A percentile compares a stretch with the other conserved stretches of the same genome.
Conservation (phyloP, 2,329 filamentous ascomycete genomes). For the Botrytis deweyae region DNA sequence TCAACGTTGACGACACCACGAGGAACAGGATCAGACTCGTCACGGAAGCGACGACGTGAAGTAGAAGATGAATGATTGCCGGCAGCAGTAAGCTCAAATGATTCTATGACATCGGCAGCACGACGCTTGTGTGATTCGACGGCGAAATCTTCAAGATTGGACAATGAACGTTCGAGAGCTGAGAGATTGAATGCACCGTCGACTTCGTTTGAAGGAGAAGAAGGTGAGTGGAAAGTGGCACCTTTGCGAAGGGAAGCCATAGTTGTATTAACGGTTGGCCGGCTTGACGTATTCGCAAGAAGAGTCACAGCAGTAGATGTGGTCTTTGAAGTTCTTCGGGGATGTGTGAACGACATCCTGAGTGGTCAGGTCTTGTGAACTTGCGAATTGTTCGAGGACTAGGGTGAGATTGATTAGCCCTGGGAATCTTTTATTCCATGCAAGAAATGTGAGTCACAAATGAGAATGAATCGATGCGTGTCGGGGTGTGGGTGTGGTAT, state of each 20-base stretch:
- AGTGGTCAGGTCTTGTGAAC: slow-evolving; percentile 30
- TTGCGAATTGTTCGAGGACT: slow-evolving; percentile 29
- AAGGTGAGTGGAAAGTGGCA: slow-evolving; percentile 57
- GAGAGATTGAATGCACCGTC: slow-evolving; percentile 35
- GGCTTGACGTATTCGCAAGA: slow-evolving; percentile 44
- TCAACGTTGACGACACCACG: slow-evolving; percentile 56
- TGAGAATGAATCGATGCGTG: slow-evolving; percentile 4
- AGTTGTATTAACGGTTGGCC: slow-evolving; percentile 53
- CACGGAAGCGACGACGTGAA: slow-evolving; percentile 47
- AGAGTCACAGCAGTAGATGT: slow-evolving; percentile 46
- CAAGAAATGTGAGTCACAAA: slow-evolving; percentile 37
- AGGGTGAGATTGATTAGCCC: slow-evolving; percentile 34
- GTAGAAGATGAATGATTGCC: slow-evolving; percentile 41
- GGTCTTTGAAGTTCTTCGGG: slow-evolving; percentile 41
- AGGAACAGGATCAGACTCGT: slow-evolving; percentile 60
- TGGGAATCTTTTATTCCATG: slow-evolving; percentile 31
- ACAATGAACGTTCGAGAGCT: slow-evolving; percentile 64
- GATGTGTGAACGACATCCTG: slow-evolving; percentile 40
- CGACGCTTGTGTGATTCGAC: slow-evolving; percentile 68
- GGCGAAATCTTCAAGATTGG: slow-evolving; percentile 64
- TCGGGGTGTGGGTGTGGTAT: slow-evolving; percentile 9
- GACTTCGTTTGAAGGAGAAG: slow-evolving; percentile 37
- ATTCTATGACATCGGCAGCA: slow-evolving; percentile 65
- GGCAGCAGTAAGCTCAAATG: slow-evolving; percentile 58
- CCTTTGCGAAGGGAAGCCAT: slow-evolving; percentile 63